These are phyloP conservation scores for Microstegium vimineum DNA, from an alignment of 176 grass and related monocot genomes.

Conservation along the genomic window DNA sequence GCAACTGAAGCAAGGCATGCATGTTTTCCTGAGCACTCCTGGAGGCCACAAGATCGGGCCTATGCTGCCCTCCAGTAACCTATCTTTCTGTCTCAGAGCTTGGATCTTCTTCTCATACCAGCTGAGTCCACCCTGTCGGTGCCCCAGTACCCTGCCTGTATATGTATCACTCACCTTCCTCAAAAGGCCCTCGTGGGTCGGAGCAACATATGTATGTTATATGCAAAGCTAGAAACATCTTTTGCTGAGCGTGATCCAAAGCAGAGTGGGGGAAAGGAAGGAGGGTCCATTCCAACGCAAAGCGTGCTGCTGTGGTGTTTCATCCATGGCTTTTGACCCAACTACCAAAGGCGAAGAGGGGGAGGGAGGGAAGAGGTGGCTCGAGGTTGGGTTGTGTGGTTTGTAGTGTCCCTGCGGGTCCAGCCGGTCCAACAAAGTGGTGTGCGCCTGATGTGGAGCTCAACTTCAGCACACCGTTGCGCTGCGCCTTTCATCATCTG, in stretches of 20 bases:
- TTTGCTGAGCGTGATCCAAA: conserved; percentile 39
- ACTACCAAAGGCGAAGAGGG: not conserved
- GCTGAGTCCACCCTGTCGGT: not conserved
- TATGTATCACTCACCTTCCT: not conserved
- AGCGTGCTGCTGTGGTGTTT: conserved; percentile 22
- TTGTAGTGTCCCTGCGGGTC: not conserved
- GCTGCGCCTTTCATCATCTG: not conserved
- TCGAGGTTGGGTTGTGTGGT: not conserved
- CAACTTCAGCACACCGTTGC: not conserved
- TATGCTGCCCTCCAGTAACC: not conserved
- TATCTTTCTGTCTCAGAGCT: not conserved
- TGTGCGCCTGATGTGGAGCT: conserved; percentile 26
- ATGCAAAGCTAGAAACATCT: conserved; percentile 4
- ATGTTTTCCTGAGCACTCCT: not conserved
- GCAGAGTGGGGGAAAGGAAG: conserved; percentile 1
- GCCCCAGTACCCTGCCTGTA: not conserved
- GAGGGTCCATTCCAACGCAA: conserved; percentile 19
- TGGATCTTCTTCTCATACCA: not conserved
- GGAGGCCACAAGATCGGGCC: not conserved
- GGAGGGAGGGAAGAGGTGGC: not conserved
- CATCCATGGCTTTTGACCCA: conserved; percentile 36
- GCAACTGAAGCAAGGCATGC: not conserved
- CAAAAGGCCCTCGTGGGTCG: conserved; percentile 16
- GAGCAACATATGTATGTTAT: conserved; percentile 10
- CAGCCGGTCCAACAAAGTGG: conserved; percentile 8